Percentiles rank a stretch among this genome's conserved stretches.
phyloP scores from a whole-genome alignment of 768 basidiomycete genomes.

The Tulasnella sp. region DNA sequence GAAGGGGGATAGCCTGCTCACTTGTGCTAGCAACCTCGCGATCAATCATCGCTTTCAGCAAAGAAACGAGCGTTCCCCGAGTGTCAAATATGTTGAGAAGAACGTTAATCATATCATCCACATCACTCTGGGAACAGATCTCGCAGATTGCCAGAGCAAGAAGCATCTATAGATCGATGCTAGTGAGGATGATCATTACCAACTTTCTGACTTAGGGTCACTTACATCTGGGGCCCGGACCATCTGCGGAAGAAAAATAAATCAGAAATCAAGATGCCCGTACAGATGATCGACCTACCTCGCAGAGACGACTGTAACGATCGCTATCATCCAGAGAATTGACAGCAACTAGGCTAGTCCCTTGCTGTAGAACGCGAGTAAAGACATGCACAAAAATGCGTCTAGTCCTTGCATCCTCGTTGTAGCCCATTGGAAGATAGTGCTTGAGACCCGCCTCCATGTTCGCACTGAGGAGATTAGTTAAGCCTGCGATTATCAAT shows the following conservation, averaged over 20 bases:
- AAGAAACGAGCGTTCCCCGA: constrained; percentile 60
- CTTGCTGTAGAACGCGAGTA: constrained; percentile 72
- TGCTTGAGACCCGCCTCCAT: constrained; percentile 87
- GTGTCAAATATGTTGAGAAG: constrained; percentile 84
- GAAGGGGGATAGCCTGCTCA: constrained; percentile 37
- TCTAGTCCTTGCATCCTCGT: constrained; percentile 62
- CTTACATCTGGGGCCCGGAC: constrained; percentile 25
- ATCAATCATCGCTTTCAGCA: constrained; percentile 82
- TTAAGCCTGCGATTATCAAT: constrained; percentile 72
- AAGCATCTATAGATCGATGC: constrained; percentile 43
- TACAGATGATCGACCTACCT: constrained; percentile 44
- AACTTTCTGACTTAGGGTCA: not conserved
- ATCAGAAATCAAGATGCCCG: not conserved
- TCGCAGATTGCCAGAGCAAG: constrained; percentile 85
- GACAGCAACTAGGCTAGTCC: constrained; percentile 56
- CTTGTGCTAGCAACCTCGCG: constrained; percentile 76
- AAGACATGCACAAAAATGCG: constrained; percentile 83
- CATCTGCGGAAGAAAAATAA: constrained; percentile 20
- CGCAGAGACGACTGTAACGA: constrained; percentile 54
- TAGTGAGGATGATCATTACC: not conserved
- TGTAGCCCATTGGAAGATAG: constrained; percentile 74
- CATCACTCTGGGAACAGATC: constrained; percentile 71
- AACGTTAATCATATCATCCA: constrained; percentile 74
- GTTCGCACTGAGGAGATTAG: constrained; percentile 78
- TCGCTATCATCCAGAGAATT: constrained; percentile 43